Conservation (phyloP, 306 rosid genomes). For the Rosa multiflora region DNA sequence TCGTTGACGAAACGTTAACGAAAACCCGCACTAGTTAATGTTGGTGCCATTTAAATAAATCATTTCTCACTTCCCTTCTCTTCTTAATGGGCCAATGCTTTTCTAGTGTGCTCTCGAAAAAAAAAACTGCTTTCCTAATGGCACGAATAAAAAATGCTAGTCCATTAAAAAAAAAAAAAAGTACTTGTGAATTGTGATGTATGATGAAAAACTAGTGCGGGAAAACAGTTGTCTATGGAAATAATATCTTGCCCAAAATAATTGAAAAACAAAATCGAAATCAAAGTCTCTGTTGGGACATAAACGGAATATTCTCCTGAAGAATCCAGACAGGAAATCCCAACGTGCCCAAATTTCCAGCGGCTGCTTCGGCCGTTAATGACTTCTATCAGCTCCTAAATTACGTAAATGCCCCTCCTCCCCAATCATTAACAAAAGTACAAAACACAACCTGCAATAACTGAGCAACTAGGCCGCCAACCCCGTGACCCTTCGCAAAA, state of each 20-base stretch:
- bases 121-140: too few species aligned
- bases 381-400: neutral
- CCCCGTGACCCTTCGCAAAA: neutral
- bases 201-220: neutral
- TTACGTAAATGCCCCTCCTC: neutral
- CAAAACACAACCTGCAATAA: neutral
- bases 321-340: neutral
- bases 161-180: too few species aligned
- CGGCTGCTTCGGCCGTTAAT: neutral
- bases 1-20: too few species aligned
- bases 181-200: too few species aligned
- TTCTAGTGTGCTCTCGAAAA: too few species aligned
- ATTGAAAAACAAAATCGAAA: neutral
- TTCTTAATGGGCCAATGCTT: too few species aligned
- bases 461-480: too few species aligned
- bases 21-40: too few species aligned
- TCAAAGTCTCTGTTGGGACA: neutral
- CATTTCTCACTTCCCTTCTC: too few species aligned
- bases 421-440: neutral
- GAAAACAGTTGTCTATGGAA: neutral
- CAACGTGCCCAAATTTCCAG: conserved; percentile 1
- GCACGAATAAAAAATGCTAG: too few species aligned
- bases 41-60: too few species aligned
- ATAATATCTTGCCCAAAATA: neutral
- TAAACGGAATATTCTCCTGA: neutral